Evolutionary conservation across 805 yeast species (phyloP), one percentile per base, ranked within the genome.

Genomic region (Pichia pseudocactophila): DNA sequence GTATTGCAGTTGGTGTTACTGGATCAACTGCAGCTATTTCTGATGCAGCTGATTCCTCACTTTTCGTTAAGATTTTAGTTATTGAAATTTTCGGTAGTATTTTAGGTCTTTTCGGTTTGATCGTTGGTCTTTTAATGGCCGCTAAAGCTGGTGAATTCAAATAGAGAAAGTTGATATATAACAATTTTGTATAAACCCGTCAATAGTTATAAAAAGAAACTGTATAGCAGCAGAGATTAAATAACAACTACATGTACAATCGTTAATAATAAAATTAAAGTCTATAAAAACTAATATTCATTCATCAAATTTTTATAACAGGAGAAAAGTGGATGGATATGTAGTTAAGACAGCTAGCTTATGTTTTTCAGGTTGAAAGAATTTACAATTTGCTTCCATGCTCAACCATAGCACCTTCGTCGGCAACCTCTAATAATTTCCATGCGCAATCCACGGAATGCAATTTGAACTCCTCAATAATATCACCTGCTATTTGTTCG

Each of bases 21-120:
- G 98, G 98, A 38, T 81, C 97, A 20, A 92, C 97, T n/a, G 98
- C 97, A 30, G 98, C 98, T 33, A 77, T 92, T 48, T 78, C 95
- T 35, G 98, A 92, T 66, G 98, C 98, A 26, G 97, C 98, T 10
- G 97, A 92, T 68, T 79, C 96, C 19, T 75, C 96, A 4, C 70
- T 92, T 51, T 92, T 92, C 56, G 98, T 92, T 49, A 92, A 92
- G 68, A 92, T 92, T 46, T 76, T 92, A 57, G 98, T 92, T 49
- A 82, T 92, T 55, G 98, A 92, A 72, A 92, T 92, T 70, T 92
- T 92, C 59, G 98, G 98, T 30, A 83, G 95, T 18, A 95, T 92
- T 30, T 72, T 92, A 61, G 98, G 98, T 36, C 77, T 92, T 52
- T 84, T 92, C 61, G 98, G 97, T 27, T 79, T 92, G 53, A 92